Evolutionary conservation across 345 rosid species (phyloP).

Genomic region (Zanthoxylum bungeanum): DNA sequence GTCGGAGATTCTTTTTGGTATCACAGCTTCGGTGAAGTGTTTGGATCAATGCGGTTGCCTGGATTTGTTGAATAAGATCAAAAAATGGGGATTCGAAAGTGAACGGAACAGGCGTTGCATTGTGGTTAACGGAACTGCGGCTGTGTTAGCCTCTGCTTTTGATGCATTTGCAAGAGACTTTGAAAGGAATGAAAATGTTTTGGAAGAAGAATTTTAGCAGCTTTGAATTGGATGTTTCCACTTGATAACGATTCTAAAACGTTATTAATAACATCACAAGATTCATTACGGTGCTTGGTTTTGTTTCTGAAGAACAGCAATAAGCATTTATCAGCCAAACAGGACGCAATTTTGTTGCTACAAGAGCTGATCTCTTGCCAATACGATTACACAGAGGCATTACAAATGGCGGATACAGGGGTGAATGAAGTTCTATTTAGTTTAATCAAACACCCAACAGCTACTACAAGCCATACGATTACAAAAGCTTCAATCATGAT

Average conservation of each 20-base stretch:
- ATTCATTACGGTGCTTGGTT: constrained; percentile 34
- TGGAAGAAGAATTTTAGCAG: constrained; percentile 34
- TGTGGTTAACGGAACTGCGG: constrained; percentile 15
- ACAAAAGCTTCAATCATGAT: constrained; percentile 38
- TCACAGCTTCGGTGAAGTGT: constrained; percentile 11
- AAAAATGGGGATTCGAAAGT: constrained; percentile 44
- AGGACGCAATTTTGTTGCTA: constrained; percentile 29
- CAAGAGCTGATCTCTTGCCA: constrained; percentile 34
- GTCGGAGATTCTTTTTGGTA: constrained; percentile 18
- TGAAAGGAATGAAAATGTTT: constrained; percentile 12
- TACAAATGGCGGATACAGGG: constrained; percentile 27
- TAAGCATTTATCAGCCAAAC: constrained; percentile 24
- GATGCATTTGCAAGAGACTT: constrained; percentile 24
- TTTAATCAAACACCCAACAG: constrained; percentile 32
- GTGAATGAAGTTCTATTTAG: constrained; percentile 16
- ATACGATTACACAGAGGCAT: constrained; percentile 7
- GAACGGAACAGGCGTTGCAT: constrained; percentile 45
- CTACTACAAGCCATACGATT: constrained; percentile 19
- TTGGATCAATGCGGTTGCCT: constrained; percentile 26
- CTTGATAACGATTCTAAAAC: constrained; percentile 26
- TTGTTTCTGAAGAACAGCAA: constrained; percentile 27
- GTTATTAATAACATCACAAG: constrained; percentile 31
- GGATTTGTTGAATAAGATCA: constrained; percentile 26
- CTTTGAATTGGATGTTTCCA: constrained; percentile 41
- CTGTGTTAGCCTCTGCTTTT: constrained; percentile 32